Evolutionary conservation across 1,139 yeast species (phyloP).

Genomic region (Zhuliangozyma parablackwelliae): DNA sequence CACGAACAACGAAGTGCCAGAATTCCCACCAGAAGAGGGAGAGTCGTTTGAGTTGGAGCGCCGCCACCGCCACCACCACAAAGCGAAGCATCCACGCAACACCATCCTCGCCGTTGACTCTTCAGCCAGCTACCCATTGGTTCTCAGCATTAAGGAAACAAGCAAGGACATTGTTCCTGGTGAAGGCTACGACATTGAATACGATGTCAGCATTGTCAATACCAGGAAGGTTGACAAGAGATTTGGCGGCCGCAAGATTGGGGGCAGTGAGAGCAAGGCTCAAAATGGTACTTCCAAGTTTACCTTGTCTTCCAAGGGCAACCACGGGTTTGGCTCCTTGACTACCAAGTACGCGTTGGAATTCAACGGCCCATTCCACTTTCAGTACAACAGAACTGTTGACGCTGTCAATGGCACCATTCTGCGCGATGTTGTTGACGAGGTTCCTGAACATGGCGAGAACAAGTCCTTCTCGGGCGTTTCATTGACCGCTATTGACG

Average conservation of each 20-base stretch:
- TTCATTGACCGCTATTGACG: no score
- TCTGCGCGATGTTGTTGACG: neutral
- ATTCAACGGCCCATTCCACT: constrained; percentile 22
- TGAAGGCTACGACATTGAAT: constrained; percentile 15
- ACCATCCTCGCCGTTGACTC: constrained; percentile 15
- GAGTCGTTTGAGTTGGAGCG: neutral
- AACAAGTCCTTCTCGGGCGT: no score
- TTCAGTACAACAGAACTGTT: constrained; percentile 36
- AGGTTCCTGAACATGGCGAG: no score
- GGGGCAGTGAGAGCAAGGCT: constrained; percentile 14
- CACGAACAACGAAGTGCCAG: constrained; percentile 11
- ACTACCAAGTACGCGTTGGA: constrained; percentile 34
- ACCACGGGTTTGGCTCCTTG: constrained; percentile 46
- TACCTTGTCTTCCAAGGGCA: constrained; percentile 43
- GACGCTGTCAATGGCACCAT: constrained; percentile 36
- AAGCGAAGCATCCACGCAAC: constrained; percentile 3
- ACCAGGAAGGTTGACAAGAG: constrained; percentile 13
- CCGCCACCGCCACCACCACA: neutral
- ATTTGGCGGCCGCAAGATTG: constrained; percentile 17
- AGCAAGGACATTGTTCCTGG: constrained; percentile 6
- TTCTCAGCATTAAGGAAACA: constrained; percentile 10
- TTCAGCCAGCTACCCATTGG: constrained; percentile 20
- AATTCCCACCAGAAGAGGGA: constrained; percentile 2
- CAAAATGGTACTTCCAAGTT: constrained; percentile 49
- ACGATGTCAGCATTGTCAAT: constrained; percentile 14